Base-by-base conservation (phyloP, 176 grass and related monocot species). In the Tillandsia fasciculata region DNA sequence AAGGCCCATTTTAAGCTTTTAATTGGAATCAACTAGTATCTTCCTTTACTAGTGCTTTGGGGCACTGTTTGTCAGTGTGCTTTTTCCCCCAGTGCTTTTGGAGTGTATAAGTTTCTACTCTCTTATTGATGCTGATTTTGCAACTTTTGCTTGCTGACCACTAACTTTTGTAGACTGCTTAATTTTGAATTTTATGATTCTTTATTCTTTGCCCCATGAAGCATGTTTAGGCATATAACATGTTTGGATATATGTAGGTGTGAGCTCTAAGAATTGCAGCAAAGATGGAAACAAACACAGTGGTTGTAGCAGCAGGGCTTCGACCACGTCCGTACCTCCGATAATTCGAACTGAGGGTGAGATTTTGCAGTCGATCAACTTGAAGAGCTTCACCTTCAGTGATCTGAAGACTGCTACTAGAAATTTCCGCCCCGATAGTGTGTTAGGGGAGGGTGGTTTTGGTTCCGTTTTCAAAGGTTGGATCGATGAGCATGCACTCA, bases 391-490 rank as follows among this genome's bases (percentile, higher is more conserved):
- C 63, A 75, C 47, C 59, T 90, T 90, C 66, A 80, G 2, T 53
- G 71, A 96, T 53, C 82, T 96, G 27, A 90, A 75, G 82, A n/a
- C 70, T 50, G 87, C 91, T 73, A 96, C 91, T 66, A 87, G 91
- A 63, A 90, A 96, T 73, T 96, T 96, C 66, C 87, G 91, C 12
- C 87, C 87, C 18, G 87, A 96, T 67, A 96, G 84, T 72, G 84
- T 96, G 9, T 75, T 96, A 4, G 91, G 91, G 1, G 87, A 80
- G 80, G 91, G 91, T 26, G 91, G 91, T 27, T 96, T 96, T 63
- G 87, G 91, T 63, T 96, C 84, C 24, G 91, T 96, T 53, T 96
- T 87, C 76, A 96, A 96, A 83, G 91, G 91, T 70, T 96, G 91
- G 91, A 52, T 96, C 51, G 87, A 96, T 76, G 87, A 90, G 48